phyloP scores from a whole-genome alignment of 2,329 filamentous ascomycete genomes.

The Rhynchosporium graminicola region DNA sequence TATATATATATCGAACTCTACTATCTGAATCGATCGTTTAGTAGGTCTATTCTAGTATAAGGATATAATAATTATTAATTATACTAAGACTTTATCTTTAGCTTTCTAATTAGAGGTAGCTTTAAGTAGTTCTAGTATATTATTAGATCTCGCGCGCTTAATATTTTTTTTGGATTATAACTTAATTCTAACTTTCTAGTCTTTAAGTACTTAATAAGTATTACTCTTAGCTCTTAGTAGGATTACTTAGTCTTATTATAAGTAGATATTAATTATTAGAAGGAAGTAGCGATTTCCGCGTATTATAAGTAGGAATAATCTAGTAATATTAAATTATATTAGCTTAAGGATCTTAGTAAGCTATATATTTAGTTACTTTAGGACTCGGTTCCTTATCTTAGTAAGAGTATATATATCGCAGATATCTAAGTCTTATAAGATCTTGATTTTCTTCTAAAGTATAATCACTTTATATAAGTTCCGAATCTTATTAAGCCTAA shows the following conservation, averaged over 20 bases:
- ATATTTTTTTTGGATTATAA: neutral
- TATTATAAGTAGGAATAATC: neutral
- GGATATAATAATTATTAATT: neutral
- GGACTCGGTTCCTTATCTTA: too few relatives aligned
- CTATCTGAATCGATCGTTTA: too few relatives aligned
- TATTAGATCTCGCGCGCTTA: neutral
- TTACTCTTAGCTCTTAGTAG: neutral
- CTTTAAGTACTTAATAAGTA: neutral
- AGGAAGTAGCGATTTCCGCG: neutral
- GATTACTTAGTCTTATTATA: neutral
- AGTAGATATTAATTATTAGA: conserved; percentile 1
- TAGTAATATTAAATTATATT: neutral
- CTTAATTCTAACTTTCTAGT: neutral
- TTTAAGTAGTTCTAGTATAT: neutral
- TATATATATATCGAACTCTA: too few relatives aligned
- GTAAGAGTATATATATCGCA: too few relatives aligned
- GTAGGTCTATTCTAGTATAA: neutral
- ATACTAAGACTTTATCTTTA: neutral
- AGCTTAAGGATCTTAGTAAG: too few relatives aligned
- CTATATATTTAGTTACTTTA: too few relatives aligned
- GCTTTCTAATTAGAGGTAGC: neutral
- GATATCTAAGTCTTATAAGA: too few relatives aligned
- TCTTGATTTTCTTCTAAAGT: too few relatives aligned
- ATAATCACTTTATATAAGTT: too few relatives aligned
- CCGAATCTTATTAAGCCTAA: conserved; percentile 1